phyloP scores from a whole-genome alignment of 495 filamentous ascomycete genomes.

The Penicillium longicatenatum region DNA sequence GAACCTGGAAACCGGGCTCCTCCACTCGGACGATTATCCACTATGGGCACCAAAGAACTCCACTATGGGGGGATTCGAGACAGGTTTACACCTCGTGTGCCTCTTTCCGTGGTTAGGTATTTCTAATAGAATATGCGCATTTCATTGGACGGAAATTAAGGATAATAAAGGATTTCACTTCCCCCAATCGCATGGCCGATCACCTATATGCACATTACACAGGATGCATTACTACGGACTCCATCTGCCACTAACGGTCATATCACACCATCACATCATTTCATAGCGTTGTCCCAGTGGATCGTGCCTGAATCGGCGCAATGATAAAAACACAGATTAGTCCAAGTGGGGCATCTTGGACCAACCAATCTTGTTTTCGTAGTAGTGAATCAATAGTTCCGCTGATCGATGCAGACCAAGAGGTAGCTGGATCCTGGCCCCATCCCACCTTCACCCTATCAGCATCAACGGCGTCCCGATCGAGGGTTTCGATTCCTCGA shows the following conservation, averaged over 20 bases:
- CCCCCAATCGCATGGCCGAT: background rate
- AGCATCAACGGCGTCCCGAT: background rate
- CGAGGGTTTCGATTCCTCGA: background rate
- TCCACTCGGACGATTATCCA: background rate
- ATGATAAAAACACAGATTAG: too few relatives aligned
- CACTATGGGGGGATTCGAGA: background rate
- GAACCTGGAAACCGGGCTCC: background rate
- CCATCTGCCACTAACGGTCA: background rate
- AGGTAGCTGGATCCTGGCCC: background rate
- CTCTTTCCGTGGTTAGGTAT: background rate
- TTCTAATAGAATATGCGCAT: background rate
- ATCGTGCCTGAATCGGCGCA: background rate
- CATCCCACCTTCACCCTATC: background rate
- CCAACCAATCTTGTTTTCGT: background rate
- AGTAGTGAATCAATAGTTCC: constrained; percentile 8
- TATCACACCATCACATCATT: background rate
- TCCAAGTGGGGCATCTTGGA: background rate
- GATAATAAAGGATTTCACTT: too few relatives aligned
- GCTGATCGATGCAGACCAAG: constrained; percentile 5
- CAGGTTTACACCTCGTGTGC: background rate
- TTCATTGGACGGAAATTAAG: background rate
- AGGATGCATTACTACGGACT: too few relatives aligned
- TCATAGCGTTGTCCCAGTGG: background rate
- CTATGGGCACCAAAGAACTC: background rate
- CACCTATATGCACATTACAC: background rate